Evolutionary conservation across 768 basidiomycete species (phyloP).

Genomic region (Sarcomyxa edulis): DNA sequence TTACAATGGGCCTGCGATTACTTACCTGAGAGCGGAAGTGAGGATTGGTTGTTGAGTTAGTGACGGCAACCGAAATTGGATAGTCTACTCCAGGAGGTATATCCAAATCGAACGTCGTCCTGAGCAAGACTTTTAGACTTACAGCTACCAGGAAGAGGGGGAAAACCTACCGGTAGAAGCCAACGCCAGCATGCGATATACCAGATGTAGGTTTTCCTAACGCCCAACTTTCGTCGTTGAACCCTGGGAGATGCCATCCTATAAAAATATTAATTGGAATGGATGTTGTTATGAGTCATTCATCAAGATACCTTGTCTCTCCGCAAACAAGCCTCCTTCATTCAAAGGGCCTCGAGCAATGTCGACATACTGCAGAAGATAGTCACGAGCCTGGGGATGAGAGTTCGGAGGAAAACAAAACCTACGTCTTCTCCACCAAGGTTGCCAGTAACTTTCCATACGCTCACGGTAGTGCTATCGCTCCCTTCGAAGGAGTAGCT

Average conservation of each 20-base stretch:
- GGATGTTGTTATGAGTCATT: conserved; percentile 4
- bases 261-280: conserved; percentile 2
- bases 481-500: conserved; percentile 41
- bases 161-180: conserved; percentile 36
- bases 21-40: conserved; percentile 37
- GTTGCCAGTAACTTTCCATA: conserved; percentile 50
- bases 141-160: neutral
- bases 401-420: neutral
- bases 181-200: conserved; percentile 36
- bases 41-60: conserved; percentile 39
- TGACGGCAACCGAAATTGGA: conserved; percentile 37
- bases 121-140: conserved; percentile 8
- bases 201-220: conserved; percentile 35
- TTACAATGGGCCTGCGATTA: neutral
- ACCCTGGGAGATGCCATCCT: conserved; percentile 58
- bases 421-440: conserved; percentile 41
- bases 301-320: conserved; percentile 50
- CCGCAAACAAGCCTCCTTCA: conserved; percentile 53
- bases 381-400: neutral
- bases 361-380: conserved; percentile 35
- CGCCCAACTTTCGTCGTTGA: conserved; percentile 43
- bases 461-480: conserved; percentile 26
- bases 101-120: conserved; percentile 37
- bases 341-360: conserved; percentile 49
- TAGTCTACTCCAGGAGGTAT: conserved; percentile 43